Evolutionary conservation across 257 asterid genomes (phyloP).

Genomic region (Lantana camara): DNA sequence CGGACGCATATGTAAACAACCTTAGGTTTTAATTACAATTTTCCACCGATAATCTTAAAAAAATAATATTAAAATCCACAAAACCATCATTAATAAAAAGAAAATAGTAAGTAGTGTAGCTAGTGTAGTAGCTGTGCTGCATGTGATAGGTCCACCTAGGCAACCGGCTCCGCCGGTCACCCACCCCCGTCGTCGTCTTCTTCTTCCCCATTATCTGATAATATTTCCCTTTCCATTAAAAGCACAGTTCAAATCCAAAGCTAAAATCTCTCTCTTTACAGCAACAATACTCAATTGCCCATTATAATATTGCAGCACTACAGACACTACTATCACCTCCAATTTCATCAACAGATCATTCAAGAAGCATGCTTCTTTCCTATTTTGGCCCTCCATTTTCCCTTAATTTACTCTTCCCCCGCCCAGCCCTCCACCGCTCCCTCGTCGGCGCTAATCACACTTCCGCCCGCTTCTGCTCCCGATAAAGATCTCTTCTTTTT

Average conservation of each 20-base stretch:
- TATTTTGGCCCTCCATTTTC: not conserved
- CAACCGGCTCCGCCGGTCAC: not conserved
- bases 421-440: not conserved
- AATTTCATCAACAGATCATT: not conserved
- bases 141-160: not conserved
- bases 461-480: conserved; percentile 1
- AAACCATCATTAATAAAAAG: too few species aligned
- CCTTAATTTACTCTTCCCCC: not conserved
- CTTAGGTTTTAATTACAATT: too few species aligned
- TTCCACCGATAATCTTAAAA: too few species aligned
- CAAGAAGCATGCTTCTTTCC: not conserved
- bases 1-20: too few species aligned
- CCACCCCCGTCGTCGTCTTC: not conserved
- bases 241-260: not conserved
- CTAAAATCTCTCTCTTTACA: not conserved
- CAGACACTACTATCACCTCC: not conserved
- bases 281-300: not conserved
- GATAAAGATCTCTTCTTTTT: not conserved
- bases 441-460: not conserved
- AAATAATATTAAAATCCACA: too few species aligned
- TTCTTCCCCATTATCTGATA: not conserved
- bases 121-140: not conserved
- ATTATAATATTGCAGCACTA: not conserved
- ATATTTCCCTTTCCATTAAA: not conserved
- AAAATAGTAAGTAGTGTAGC: too few species aligned